A percentile compares a stretch with the other conserved stretches of the same genome.
Conservation (phyloP, 1,139 yeast species). For the Hyphopichia burtonii region DNA sequence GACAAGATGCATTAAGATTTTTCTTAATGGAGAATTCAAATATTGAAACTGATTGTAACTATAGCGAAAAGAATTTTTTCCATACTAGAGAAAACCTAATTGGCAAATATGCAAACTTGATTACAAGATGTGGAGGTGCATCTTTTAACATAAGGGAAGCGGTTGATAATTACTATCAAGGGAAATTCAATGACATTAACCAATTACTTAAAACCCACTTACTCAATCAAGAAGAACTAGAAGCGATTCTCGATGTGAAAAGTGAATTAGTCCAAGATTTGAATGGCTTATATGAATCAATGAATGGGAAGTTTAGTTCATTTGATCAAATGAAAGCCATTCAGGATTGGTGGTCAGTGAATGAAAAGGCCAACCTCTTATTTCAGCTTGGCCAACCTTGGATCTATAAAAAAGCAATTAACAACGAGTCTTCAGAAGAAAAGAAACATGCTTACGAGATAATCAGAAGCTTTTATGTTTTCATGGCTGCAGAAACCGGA, state of each 20-base stretch:
- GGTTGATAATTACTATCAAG: conserved; percentile 18
- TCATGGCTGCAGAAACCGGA: conserved; percentile 66
- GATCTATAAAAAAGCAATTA: conserved; percentile 31
- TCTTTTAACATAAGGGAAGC: conserved; percentile 62
- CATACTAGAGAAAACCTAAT: conserved; percentile 64
- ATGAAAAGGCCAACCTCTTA: conserved; percentile 63
- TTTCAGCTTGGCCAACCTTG: conserved; percentile 66
- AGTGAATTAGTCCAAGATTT: conserved; percentile 19
- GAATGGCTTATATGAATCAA: conserved; percentile 19
- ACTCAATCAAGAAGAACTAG: not conserved
- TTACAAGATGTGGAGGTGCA: conserved; percentile 70
- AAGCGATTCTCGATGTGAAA: conserved; percentile 15
- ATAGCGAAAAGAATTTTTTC: conserved; percentile 57
- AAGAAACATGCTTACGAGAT: conserved; percentile 16
- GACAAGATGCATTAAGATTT: conserved; percentile 72
- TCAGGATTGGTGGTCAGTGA: conserved; percentile 58
- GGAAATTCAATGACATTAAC: conserved; percentile 26
- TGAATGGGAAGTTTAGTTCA: conserved; percentile 41
- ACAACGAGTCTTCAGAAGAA: conserved; percentile 22
- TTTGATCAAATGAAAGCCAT: conserved; percentile 64
- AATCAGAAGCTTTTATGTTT: conserved; percentile 54
- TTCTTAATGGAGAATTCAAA: conserved; percentile 77
- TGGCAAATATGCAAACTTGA: conserved; percentile 80
- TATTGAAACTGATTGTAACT: conserved; percentile 76
- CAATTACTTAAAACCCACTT: conserved; percentile 11